phyloP scores from a whole-genome alignment of 768 basidiomycete species.

The Chiua virens region DNA sequence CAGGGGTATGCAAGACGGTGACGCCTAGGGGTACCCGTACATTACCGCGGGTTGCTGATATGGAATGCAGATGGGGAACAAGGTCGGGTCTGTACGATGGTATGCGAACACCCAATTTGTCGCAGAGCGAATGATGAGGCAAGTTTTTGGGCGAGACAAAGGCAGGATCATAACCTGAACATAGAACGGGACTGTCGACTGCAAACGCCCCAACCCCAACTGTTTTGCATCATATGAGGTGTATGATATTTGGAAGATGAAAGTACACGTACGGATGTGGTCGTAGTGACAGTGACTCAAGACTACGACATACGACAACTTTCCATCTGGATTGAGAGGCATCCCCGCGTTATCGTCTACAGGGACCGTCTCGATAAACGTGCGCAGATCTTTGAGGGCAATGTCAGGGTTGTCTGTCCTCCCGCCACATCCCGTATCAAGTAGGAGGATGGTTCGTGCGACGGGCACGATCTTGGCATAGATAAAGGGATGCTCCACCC shows the following conservation, averaged over 20 bases:
- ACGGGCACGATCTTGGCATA: slow-evolving; percentile 46
- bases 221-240: slow-evolving; percentile 15
- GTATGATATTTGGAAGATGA: neutral
- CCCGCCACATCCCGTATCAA: slow-evolving; percentile 60
- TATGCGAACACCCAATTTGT: slow-evolving; percentile 37
- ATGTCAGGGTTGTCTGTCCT: slow-evolving; percentile 40
- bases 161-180: slow-evolving; percentile 45
- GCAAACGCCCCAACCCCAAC: slow-evolving; percentile 54
- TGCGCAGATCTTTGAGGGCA: slow-evolving; percentile 42
- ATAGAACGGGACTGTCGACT: slow-evolving; percentile 45
- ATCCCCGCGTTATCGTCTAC: slow-evolving; percentile 42
- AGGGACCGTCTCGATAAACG: slow-evolving; percentile 48
- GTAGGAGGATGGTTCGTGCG: slow-evolving; percentile 43
- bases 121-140: slow-evolving; percentile 48
- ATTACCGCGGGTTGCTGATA: slow-evolving; percentile 22
- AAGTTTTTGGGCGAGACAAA: slow-evolving; percentile 44
- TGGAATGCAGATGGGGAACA: slow-evolving; percentile 40
- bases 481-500: slow-evolving; percentile 53
- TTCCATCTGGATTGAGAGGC: slow-evolving; percentile 45
- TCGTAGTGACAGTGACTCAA: slow-evolving; percentile 59
- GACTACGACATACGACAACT: slow-evolving; percentile 46
- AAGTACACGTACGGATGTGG: slow-evolving; percentile 49
- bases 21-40: slow-evolving; percentile 33
- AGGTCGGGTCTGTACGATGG: slow-evolving; percentile 49
- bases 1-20: slow-evolving; percentile 52